Evolutionary conservation across 163 green algal species (phyloP).

Genomic region (Trebouxia gelatinosa): DNA sequence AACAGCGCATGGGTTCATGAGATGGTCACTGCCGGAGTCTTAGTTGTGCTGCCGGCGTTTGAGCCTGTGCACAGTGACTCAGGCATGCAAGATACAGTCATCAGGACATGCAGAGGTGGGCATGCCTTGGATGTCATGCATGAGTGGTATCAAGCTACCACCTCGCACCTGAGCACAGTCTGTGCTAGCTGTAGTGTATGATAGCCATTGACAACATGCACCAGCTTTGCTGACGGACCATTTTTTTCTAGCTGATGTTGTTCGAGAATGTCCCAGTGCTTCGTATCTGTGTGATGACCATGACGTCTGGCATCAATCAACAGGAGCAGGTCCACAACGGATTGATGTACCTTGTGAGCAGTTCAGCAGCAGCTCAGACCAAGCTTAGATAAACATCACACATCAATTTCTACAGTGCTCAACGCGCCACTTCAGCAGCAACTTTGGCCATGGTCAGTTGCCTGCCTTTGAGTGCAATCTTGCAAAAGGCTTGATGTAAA

Average conservation of each 20-base stretch:
- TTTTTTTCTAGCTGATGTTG: no score
- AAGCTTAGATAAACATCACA: background rate
- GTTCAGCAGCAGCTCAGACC: no score
- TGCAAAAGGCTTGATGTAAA: no score
- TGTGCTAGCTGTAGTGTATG: no score
- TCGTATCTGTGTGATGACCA: no score
- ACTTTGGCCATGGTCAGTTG: no score
- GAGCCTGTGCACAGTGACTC: conserved; percentile 55
- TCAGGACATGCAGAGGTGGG: conserved; percentile 1
- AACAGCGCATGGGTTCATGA: background rate
- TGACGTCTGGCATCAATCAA: no score
- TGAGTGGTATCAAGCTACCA: background rate
- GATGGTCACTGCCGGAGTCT: background rate
- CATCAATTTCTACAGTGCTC: background rate
- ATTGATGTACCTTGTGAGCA: no score
- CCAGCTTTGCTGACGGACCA: background rate
- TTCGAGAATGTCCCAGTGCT: no score
- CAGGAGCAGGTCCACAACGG: no score
- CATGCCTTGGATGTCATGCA: background rate
- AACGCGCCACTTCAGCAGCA: background rate
- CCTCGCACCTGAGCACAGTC: no score
- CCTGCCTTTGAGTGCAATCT: no score
- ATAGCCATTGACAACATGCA: background rate
- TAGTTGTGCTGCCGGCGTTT: conserved; percentile 63
- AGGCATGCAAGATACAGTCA: conserved; percentile 13